These are phyloP conservation scores for Monilinia aucupariae DNA, from an alignment of 2,329 filamentous ascomycete species.

Conservation along the genomic window DNA sequence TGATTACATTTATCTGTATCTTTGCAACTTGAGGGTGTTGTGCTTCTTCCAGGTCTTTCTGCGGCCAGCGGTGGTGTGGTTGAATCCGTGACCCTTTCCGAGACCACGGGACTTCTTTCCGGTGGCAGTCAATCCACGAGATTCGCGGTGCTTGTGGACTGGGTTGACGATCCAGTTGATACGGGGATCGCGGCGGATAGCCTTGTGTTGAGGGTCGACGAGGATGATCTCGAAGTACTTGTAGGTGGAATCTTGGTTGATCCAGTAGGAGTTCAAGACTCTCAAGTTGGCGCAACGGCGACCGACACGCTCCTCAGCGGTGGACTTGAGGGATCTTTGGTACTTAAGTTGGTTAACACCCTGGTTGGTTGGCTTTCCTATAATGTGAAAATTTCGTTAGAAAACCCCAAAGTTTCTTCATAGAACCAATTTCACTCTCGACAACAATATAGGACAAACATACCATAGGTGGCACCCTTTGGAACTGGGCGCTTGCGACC, in stretches of 20 bases:
- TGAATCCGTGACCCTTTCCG: constrained; percentile 98
- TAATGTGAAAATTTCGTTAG: constrained; percentile 25
- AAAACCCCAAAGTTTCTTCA: not conserved
- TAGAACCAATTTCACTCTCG: not conserved
- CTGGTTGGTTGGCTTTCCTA: constrained; percentile 99
- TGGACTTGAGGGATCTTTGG: constrained; percentile 96
- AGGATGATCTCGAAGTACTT: constrained; percentile 99
- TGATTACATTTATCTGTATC: constrained; percentile 69
- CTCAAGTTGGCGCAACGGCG: constrained; percentile 98
- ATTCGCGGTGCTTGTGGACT: constrained; percentile 99
- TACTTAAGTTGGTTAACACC: constrained; percentile 99
- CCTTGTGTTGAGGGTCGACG: constrained; percentile 99
- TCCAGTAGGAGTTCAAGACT: constrained; percentile 99
- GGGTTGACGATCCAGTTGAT: constrained; percentile 99
- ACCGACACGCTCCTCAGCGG: constrained; percentile 99
- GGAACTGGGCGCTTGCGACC: constrained; percentile 94
- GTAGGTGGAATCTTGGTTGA: constrained; percentile 99
- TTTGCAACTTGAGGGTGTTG: constrained; percentile 98
- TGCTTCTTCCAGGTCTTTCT: constrained; percentile 99
- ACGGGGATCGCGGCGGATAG: constrained; percentile 95
- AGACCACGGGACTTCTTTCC: constrained; percentile 99
- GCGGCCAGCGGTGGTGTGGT: constrained; percentile 93
- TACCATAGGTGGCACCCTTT: constrained; percentile 99
- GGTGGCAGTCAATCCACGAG: constrained; percentile 92
- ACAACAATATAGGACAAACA: constrained; percentile 36